Percentiles rank a stretch among this genome's conserved stretches.
Evolutionary conservation across 202 grass and related monocot genomes (phyloP).

Genomic region (Saccharum hybrid): DNA sequence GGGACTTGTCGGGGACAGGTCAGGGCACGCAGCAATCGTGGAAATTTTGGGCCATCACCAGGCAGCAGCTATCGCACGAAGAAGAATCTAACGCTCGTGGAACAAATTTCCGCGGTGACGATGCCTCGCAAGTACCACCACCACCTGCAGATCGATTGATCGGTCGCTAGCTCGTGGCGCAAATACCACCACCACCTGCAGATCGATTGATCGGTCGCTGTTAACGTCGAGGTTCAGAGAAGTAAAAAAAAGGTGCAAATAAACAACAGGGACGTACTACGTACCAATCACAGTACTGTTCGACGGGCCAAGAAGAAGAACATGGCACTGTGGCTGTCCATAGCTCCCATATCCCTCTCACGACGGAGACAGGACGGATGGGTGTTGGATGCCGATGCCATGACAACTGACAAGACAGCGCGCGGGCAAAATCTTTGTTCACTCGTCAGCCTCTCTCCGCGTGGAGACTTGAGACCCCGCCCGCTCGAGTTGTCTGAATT

Average conservation of each 20-base stretch:
- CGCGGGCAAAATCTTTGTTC: neutral
- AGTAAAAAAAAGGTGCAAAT: neutral
- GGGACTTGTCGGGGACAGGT: neutral
- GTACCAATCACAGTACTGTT: neutral
- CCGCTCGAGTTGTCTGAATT: neutral
- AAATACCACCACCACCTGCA: no score
- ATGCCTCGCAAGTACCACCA: neutral
- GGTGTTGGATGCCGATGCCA: neutral
- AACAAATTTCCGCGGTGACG: neutral
- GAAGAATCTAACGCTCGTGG: neutral
- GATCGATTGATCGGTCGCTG: no score
- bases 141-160: neutral
- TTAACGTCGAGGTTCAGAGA: neutral
- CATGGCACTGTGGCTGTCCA: neutral
- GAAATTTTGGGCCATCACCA: neutral
- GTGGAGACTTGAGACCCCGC: slow-evolving; percentile 25
- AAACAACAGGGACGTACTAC: neutral
- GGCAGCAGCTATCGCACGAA: neutral
- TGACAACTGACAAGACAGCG: no score
- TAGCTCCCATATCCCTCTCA: neutral
- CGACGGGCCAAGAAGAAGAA: neutral
- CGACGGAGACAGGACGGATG: neutral
- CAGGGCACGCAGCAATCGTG: neutral
- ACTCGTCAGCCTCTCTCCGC: slow-evolving; percentile 35
- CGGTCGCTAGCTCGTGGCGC: neutral